Conservation (phyloP, 2,329 filamentous ascomycete genomes). For the Fusarium domesticum region DNA sequence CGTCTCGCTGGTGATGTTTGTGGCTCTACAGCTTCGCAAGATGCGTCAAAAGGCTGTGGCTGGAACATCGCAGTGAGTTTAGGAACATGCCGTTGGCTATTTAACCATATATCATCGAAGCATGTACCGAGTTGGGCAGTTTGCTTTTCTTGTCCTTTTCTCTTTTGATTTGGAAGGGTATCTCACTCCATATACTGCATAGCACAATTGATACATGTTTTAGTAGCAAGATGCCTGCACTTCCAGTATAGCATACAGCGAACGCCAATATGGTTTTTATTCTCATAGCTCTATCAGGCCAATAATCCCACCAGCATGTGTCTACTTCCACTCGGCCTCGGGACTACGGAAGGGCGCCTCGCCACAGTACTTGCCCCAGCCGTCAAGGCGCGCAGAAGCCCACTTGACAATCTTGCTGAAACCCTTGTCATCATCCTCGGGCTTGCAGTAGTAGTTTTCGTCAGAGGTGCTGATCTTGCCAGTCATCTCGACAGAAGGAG, state of each 20-base stretch:
- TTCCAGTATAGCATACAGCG: not conserved
- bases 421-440: slow-evolving; percentile 26
- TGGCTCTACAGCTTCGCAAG: slow-evolving; percentile 44
- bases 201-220: too few relatives aligned
- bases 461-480: slow-evolving; percentile 27
- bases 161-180: not conserved
- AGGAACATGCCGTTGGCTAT: not conserved
- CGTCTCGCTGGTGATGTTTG: slow-evolving; percentile 62
- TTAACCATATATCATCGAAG: not conserved
- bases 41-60: slow-evolving; percentile 32
- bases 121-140: not conserved
- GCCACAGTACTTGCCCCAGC: slow-evolving; percentile 34
- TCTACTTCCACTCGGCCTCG: slow-evolving; percentile 16
- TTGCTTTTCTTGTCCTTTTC: too few relatives aligned
- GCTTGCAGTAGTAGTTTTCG: slow-evolving; percentile 26
- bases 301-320: not conserved
- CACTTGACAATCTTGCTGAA: slow-evolving; percentile 36
- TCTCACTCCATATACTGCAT: too few relatives aligned
- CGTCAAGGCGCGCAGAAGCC: slow-evolving; percentile 32
- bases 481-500: slow-evolving; percentile 25
- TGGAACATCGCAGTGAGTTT: slow-evolving; percentile 13
- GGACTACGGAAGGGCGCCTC: slow-evolving; percentile 27
- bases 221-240: too few relatives aligned
- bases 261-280: not conserved
- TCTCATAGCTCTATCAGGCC: not conserved